A percentile compares a stretch with the other conserved stretches of the same genome.
Evolutionary conservation across 2,329 filamentous ascomycete genomes (phyloP).

Genomic region (Cryphonectria radicalis): DNA sequence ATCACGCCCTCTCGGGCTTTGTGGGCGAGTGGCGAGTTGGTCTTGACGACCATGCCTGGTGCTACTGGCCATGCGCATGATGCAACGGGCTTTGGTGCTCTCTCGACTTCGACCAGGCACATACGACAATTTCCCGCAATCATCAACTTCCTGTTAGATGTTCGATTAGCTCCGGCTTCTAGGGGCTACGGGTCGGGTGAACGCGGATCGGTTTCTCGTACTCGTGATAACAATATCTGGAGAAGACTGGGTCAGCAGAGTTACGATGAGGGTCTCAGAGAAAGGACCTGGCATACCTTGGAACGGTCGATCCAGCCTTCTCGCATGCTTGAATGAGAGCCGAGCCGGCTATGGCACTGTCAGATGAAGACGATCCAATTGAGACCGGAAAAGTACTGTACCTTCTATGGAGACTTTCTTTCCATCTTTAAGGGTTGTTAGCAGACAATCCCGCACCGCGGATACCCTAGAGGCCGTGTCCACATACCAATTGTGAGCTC

Average conservation of each 20-base stretch:
- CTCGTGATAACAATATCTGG: conserved; percentile 98
- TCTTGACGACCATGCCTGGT: conserved; percentile 99
- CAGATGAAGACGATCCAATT: conserved; percentile 24
- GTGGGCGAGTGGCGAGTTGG: conserved; percentile 92
- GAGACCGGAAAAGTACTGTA: conserved; percentile 47
- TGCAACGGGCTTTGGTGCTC: conserved; percentile 93
- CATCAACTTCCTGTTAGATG: conserved; percentile 78
- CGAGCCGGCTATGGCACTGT: conserved; percentile 73
- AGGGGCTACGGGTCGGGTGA: conserved; percentile 32
- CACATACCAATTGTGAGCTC: conserved; percentile 90
- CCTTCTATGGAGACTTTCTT: conserved; percentile 98
- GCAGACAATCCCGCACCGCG: conserved; percentile 29
- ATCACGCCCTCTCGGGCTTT: conserved; percentile 99
- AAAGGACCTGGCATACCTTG: conserved; percentile 62
- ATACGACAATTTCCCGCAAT: conserved; percentile 99
- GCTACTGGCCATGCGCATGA: conserved; percentile 99
- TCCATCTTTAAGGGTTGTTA: conserved; percentile 68
- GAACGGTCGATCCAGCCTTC: conserved; percentile 89
- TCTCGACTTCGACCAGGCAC: conserved; percentile 98
- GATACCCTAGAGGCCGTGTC: conserved; percentile 29
- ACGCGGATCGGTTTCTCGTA: conserved; percentile 53
- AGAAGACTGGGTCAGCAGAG: conserved; percentile 19
- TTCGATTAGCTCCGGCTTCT: conserved; percentile 45
- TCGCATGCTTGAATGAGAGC: conserved; percentile 99
- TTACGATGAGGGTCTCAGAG: conserved; percentile 8